phyloP scores from a whole-genome alignment of 2,329 filamentous ascomycete genomes.

The Cytospora leucostoma region DNA sequence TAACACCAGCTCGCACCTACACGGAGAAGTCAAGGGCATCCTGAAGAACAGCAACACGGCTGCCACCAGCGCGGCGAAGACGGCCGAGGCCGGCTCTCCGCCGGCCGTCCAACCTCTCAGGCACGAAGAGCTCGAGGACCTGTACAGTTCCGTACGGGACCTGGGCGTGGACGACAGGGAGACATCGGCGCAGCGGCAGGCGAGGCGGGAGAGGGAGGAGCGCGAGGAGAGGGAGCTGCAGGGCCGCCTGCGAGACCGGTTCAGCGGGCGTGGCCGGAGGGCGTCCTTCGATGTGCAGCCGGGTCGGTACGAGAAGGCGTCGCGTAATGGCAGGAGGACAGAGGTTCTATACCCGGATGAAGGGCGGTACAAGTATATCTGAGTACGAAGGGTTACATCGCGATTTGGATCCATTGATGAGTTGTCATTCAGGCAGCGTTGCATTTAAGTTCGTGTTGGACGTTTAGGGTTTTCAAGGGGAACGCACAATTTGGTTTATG shows the following conservation, averaged over 20 bases:
- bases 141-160: constrained; percentile 21
- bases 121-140: constrained; percentile 19
- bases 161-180: constrained; percentile 23
- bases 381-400: not conserved
- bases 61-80: not conserved
- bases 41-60: constrained; percentile 18
- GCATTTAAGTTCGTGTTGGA: not conserved
- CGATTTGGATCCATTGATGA: not conserved
- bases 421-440: not conserved
- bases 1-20: constrained; percentile 17
- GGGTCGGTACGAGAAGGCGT: constrained; percentile 23
- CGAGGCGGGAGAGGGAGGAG: constrained; percentile 16
- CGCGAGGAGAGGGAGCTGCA: constrained; percentile 17
- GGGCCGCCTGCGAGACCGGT: constrained; percentile 20
- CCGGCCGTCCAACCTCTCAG: constrained; percentile 20
- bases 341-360: constrained; percentile 26
- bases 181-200: constrained; percentile 18
- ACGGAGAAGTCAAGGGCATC: constrained; percentile 26
- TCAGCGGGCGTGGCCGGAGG: constrained; percentile 17
- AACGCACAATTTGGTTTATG: not conserved
- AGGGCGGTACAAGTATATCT: constrained; percentile 19
- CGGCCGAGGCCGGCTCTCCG: not conserved
- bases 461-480: not conserved
- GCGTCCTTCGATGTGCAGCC: constrained; percentile 26
- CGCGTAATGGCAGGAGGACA: constrained; percentile 17